Percentiles rank a stretch among this genome's conserved stretches.
Conservation (phyloP, 306 rosid species). For the Cucumis melo region DNA sequence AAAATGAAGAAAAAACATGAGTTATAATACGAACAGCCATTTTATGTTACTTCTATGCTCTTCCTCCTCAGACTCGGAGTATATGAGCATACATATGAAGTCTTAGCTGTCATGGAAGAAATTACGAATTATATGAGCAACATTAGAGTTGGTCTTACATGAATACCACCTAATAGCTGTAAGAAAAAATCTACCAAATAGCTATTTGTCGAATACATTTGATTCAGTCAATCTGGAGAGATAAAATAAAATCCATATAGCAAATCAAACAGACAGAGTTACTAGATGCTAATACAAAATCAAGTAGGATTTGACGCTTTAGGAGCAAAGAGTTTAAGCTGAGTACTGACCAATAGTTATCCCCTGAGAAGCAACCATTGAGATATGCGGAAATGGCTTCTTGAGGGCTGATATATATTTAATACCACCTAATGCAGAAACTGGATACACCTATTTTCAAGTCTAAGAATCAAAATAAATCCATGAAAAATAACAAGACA, state of each 20-base stretch:
- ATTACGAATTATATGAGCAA: not conserved
- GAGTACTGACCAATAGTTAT: constrained; percentile 47
- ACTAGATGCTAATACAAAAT: not conserved
- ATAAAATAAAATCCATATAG: not conserved
- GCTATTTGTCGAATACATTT: not conserved
- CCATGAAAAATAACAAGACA: not conserved
- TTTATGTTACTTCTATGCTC: not conserved
- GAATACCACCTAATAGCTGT: not conserved
- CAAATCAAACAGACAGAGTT: not conserved
- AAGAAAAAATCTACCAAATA: not conserved
- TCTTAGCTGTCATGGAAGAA: not conserved
- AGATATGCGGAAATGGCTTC: constrained; percentile 64
- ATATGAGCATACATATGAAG: not conserved
- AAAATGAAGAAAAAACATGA: not conserved
- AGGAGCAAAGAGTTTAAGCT: not conserved
- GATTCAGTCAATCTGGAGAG: not conserved
- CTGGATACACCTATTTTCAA: constrained; percentile 64
- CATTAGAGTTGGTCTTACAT: not conserved
- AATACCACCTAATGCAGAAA: constrained; percentile 75
- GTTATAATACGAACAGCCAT: not conserved
- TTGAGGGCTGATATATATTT: constrained; percentile 65
- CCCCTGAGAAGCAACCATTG: constrained; percentile 92
- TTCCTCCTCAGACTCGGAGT: not conserved
- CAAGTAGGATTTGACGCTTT: not conserved
- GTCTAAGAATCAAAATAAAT: constrained; percentile 12